These are phyloP conservation scores for Magnusiomyces magnusii DNA, from an alignment of 1,139 yeast species.

Conservation along the genomic window DNA sequence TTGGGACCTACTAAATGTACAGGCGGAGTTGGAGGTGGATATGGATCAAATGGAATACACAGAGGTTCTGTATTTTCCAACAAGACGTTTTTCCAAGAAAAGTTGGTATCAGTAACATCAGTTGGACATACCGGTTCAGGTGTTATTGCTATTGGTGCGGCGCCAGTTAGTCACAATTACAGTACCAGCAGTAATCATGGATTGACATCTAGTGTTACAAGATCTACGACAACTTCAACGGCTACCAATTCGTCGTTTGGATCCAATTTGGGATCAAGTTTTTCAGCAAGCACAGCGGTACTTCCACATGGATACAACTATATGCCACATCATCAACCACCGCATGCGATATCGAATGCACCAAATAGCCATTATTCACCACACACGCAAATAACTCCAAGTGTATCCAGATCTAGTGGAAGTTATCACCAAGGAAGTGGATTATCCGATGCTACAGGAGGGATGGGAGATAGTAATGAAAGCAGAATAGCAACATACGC, in stretches of 20 bases:
- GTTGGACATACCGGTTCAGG: neutral
- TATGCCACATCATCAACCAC: neutral
- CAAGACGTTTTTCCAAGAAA: neutral
- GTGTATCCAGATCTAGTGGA: neutral
- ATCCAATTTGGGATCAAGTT: neutral
- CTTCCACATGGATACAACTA: neutral
- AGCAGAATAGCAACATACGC: neutral
- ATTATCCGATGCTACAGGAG: neutral
- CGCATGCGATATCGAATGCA: neutral
- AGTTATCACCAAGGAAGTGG: too few species aligned
- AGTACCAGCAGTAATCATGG: neutral
- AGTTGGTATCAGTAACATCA: neutral
- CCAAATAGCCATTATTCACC: neutral
- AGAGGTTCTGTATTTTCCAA: neutral
- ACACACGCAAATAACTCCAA: neutral
- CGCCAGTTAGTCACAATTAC: neutral
- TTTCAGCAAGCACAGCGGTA: neutral
- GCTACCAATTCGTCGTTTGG: neutral
- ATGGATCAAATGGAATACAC: neutral
- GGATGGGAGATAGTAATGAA: neutral
- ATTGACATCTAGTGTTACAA: neutral
- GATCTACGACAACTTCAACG: neutral
- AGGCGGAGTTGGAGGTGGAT: neutral
- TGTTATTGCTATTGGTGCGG: neutral
- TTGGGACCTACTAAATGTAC: constrained; percentile 2